Conservation (phyloP, 352 stramenopile genomes). For the Phytophthora sojae region DNA sequence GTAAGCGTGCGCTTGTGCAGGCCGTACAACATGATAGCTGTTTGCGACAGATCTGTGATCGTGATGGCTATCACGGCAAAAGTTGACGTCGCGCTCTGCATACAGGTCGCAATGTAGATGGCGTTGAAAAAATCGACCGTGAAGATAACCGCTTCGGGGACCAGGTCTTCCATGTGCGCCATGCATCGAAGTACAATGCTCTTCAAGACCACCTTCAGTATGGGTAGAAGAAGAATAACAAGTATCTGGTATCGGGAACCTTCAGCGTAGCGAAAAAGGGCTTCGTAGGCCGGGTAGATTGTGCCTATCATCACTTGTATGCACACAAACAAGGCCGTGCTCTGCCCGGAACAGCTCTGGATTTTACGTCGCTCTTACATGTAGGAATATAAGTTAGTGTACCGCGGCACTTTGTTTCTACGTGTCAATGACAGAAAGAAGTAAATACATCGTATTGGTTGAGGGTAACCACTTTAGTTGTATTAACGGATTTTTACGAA, state of each 20-base stretch:
- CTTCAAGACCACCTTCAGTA: slow-evolving; percentile 3
- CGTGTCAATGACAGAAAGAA: no score
- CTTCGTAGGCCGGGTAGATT: background rate
- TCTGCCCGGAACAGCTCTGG: no score
- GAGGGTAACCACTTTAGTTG: no score
- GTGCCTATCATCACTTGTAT: background rate
- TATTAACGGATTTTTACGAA: no score
- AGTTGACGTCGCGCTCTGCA: slow-evolving; percentile 13
- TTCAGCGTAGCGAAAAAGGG: background rate
- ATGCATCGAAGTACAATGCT: slow-evolving; percentile 8
- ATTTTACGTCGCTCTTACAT: no score
- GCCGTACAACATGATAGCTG: background rate
- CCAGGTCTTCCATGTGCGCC: slow-evolving; percentile 15
- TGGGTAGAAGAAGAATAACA: background rate
- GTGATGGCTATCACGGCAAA: background rate
- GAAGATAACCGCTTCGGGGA: slow-evolving; percentile 13
- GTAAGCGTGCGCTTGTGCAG: background rate
- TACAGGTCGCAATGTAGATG: slow-evolving; percentile 10
- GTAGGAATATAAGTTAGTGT: no score
- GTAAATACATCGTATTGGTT: no score
- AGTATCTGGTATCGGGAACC: background rate
- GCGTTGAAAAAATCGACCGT: slow-evolving; percentile 22
- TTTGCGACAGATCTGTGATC: background rate
- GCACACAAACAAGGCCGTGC: background rate
- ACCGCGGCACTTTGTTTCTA: no score